phyloP scores from a whole-genome alignment of 2,329 filamentous ascomycete species.

The Ascochyta viciae-villosae region DNA sequence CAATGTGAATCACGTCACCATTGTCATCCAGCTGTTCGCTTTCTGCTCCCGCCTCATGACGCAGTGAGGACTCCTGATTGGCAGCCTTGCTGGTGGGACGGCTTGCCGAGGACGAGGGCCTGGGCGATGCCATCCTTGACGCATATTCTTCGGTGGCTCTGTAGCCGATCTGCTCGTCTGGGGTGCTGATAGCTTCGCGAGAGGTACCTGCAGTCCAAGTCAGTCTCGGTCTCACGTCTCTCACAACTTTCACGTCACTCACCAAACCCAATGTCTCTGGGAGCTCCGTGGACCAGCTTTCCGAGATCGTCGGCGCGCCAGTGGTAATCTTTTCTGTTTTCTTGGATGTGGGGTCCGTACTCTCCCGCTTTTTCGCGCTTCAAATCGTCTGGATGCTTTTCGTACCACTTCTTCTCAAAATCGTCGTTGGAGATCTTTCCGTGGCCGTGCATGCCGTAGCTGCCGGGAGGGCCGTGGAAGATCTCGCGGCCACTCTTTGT shows the following conservation, averaged over 20 bases:
- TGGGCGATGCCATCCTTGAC: constrained; percentile 76
- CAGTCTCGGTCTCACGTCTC: constrained; percentile 52
- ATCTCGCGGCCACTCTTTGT: constrained; percentile 75
- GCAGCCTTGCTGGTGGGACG: constrained; percentile 57
- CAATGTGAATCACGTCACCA: constrained; percentile 76
- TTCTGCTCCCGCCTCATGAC: constrained; percentile 55
- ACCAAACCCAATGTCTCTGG: constrained; percentile 61
- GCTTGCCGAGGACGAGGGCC: constrained; percentile 57
- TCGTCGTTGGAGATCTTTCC: constrained; percentile 77
- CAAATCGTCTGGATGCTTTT: constrained; percentile 84
- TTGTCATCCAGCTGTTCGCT: constrained; percentile 55
- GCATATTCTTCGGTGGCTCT: constrained; percentile 85
- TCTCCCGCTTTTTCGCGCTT: constrained; percentile 75
- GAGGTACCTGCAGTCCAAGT: constrained; percentile 66
- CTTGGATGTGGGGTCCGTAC: constrained; percentile 65
- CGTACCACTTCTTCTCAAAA: constrained; percentile 90
- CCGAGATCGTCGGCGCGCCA: constrained; percentile 91
- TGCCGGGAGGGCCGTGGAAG: constrained; percentile 78
- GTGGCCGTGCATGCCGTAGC: constrained; percentile 92
- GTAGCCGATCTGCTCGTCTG: constrained; percentile 90
- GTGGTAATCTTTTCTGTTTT: constrained; percentile 75
- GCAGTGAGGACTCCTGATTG: constrained; percentile 59
- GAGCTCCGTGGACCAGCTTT: constrained; percentile 78
- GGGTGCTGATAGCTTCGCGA: constrained; percentile 71
- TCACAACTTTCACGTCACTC: constrained; percentile 32